Conservation (phyloP, 768 basidiomycete genomes). For the Tulasnella sp. region DNA sequence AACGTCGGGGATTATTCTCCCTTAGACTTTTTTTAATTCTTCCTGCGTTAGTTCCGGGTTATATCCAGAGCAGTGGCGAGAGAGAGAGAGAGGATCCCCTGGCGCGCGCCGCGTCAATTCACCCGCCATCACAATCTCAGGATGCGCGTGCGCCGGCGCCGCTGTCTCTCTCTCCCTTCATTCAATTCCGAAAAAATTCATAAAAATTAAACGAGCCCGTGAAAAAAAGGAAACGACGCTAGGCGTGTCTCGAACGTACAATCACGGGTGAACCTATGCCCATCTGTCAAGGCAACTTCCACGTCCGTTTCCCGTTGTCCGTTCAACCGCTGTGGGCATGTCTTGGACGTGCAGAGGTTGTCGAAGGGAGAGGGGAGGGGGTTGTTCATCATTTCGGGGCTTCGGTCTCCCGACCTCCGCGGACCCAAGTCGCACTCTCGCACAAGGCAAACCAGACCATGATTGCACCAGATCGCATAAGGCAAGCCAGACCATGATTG, state of each 20-base stretch:
- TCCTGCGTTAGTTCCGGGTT: background rate
- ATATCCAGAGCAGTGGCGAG: background rate
- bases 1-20: background rate
- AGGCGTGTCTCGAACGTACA: background rate
- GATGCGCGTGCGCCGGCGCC: background rate
- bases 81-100: background rate
- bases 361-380: too few species aligned
- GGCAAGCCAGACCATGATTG: too few species aligned
- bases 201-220: background rate
- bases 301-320: background rate
- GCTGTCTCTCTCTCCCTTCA: background rate
- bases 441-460: background rate
- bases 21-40: background rate
- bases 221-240: background rate
- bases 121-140: background rate
- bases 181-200: background rate
- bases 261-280: background rate
- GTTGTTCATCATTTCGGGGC: background rate
- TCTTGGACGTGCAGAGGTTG: background rate
- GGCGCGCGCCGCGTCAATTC: background rate
- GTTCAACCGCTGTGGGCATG: background rate
- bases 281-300: background rate
- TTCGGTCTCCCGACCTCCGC: background rate
- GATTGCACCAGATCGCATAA: background rate
- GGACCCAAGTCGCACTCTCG: background rate